Evolutionary conservation across 1,284 basidiomycete genomes (phyloP).

Genomic region (Ganoderma meredithae): DNA sequence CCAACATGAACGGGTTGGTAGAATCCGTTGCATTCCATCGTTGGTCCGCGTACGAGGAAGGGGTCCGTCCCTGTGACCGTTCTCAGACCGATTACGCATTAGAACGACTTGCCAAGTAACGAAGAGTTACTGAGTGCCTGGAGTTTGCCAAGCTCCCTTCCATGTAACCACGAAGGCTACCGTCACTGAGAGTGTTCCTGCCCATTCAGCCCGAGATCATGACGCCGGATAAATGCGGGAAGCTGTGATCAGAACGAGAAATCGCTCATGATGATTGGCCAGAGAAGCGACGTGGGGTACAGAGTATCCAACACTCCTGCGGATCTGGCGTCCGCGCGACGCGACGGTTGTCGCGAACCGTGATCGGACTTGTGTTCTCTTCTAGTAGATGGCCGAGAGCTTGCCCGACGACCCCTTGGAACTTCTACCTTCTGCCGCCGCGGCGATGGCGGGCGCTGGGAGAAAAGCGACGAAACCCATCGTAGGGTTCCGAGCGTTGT

Average conservation of each 20-base stretch:
- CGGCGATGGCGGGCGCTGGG: background rate
- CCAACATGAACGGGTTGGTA: background rate
- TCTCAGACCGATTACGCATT: background rate
- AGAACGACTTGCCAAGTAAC: background rate
- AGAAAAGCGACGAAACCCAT: background rate
- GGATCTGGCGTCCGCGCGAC: background rate
- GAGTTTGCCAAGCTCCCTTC: background rate
- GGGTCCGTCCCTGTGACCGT: background rate
- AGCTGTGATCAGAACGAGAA: constrained; percentile 1
- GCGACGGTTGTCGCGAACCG: background rate
- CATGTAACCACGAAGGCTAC: background rate
- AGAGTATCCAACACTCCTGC: background rate
- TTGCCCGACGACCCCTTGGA: background rate
- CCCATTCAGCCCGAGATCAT: background rate
- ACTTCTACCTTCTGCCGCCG: background rate
- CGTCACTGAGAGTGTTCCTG: background rate
- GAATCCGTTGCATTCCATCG: background rate
- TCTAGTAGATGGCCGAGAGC: constrained; percentile 2
- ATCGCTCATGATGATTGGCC: background rate
- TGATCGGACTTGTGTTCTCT: background rate
- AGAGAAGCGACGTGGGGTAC: background rate
- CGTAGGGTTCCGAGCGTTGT: background rate
- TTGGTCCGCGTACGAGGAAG: background rate
- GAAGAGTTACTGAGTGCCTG: background rate
- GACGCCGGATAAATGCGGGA: background rate